A percentile compares a stretch with the other conserved stretches of the same genome.
Evolutionary conservation across 1,284 basidiomycete species (phyloP).

Genomic region (Puccinia horiana): DNA sequence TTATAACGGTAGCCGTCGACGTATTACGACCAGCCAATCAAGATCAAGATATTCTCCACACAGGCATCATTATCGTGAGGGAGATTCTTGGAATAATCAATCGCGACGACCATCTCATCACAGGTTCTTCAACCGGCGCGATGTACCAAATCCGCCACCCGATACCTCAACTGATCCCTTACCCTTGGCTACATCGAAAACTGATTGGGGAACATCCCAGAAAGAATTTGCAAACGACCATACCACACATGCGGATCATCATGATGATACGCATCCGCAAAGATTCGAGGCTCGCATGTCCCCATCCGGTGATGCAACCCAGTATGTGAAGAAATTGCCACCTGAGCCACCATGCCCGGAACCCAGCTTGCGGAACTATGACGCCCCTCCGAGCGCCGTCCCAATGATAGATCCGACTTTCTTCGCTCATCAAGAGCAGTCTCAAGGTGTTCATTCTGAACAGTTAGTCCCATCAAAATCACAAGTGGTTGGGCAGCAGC

Average conservation of each 20-base stretch:
- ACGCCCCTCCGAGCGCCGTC: not conserved
- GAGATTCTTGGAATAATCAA: not conserved
- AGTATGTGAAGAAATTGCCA: not conserved
- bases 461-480: not conserved
- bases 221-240: not conserved
- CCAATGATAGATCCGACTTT: not conserved
- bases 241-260: not conserved
- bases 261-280: not conserved
- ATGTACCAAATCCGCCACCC: not conserved
- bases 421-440: not conserved
- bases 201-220: constrained; percentile 5
- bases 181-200: not conserved
- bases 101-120: constrained; percentile 12
- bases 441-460: not conserved
- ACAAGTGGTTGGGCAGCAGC: not conserved
- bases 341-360: not conserved
- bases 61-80: constrained; percentile 16
- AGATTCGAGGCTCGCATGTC: not conserved
- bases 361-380: not conserved
- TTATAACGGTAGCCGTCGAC: not conserved
- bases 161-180: not conserved
- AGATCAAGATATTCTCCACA: not conserved
- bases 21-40: not conserved
- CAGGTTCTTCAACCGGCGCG: constrained; percentile 3
- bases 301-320: not conserved